Percentiles rank a stretch among this genome's conserved stretches.
Evolutionary conservation across 2,329 filamentous ascomycete genomes (phyloP).

Genomic region (Fusarium clavum): DNA sequence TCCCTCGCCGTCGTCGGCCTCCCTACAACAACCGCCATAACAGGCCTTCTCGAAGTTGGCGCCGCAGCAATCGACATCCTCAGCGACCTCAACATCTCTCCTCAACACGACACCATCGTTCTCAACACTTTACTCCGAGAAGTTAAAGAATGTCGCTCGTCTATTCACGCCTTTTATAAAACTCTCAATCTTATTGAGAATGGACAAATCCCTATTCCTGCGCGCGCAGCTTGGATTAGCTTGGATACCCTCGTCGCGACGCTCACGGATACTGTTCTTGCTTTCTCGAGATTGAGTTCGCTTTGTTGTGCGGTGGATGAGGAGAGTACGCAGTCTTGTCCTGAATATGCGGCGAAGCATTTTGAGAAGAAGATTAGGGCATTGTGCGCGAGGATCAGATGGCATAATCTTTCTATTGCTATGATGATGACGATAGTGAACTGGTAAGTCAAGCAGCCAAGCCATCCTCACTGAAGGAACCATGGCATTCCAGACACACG

Average conservation of each 20-base stretch:
- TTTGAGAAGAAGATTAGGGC: slow-evolving; percentile 46
- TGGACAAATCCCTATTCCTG: slow-evolving; percentile 50
- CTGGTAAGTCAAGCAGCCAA: slow-evolving; percentile 45
- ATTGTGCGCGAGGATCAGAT: slow-evolving; percentile 51
- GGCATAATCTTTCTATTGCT: slow-evolving; percentile 55
- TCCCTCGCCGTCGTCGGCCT: slow-evolving; percentile 42
- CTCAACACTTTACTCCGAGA: slow-evolving; percentile 51
- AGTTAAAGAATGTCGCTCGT: slow-evolving; percentile 54
- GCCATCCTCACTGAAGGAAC: too few relatives aligned
- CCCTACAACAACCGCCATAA: slow-evolving; percentile 53
- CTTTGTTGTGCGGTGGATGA: slow-evolving; percentile 46
- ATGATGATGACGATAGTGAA: slow-evolving; percentile 56
- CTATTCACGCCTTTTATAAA: slow-evolving; percentile 53
- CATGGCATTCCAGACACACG: background rate
- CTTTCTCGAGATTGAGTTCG: slow-evolving; percentile 50
- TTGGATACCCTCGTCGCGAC: slow-evolving; percentile 52
- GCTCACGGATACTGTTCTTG: slow-evolving; percentile 53
- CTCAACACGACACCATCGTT: slow-evolving; percentile 43
- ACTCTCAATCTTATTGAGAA: slow-evolving; percentile 51
- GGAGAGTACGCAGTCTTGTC: slow-evolving; percentile 33
- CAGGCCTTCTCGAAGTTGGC: slow-evolving; percentile 53
- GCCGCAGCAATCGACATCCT: slow-evolving; percentile 51
- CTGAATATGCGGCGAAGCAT: slow-evolving; percentile 32
- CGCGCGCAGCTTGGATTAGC: slow-evolving; percentile 52
- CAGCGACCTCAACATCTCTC: slow-evolving; percentile 50